These are phyloP conservation scores for Phytophthora hybrid DNA, from an alignment of 352 stramenopile genomes.

Conservation along the genomic window DNA sequence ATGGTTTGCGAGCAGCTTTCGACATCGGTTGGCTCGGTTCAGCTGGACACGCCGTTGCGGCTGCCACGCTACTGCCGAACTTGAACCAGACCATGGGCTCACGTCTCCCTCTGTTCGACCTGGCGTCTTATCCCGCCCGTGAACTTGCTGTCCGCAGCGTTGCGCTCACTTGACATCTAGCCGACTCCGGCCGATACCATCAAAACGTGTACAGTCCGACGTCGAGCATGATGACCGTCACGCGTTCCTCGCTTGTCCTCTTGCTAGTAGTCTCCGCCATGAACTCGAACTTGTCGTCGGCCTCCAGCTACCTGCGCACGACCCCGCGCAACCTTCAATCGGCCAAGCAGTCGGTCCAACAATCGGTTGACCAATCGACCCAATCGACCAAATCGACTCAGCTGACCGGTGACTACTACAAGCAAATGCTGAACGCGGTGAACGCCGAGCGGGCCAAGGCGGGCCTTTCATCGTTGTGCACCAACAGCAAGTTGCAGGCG, in stretches of 20 bases:
- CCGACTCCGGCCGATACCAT: slow-evolving; percentile 22
- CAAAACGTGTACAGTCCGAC: slow-evolving; percentile 5
- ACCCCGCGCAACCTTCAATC: slow-evolving; percentile 39
- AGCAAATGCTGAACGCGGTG: slow-evolving; percentile 46
- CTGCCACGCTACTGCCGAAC: background rate
- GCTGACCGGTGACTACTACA: slow-evolving; percentile 34
- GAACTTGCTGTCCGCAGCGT: slow-evolving; percentile 32
- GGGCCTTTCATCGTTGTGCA: slow-evolving; percentile 48
- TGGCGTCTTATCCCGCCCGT: slow-evolving; percentile 33
- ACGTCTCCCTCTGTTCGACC: slow-evolving; percentile 20
- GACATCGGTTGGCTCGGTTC: slow-evolving; percentile 10
- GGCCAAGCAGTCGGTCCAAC: slow-evolving; percentile 40
- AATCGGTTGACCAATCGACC: background rate
- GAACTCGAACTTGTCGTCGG: slow-evolving; percentile 21
- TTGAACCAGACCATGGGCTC: slow-evolving; percentile 25
- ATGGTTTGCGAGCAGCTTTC: slow-evolving; percentile 37
- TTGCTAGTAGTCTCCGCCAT: slow-evolving; percentile 25
- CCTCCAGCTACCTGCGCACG: slow-evolving; percentile 27
- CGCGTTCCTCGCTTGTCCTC: slow-evolving; percentile 31
- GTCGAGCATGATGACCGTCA: slow-evolving; percentile 31
- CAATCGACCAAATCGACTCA: background rate
- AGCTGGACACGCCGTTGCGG: slow-evolving; percentile 28
- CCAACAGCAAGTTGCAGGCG: slow-evolving; percentile 50
- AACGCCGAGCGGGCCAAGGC: slow-evolving; percentile 58
- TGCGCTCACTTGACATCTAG: slow-evolving; percentile 27